Percentiles rank a stretch among this genome's conserved stretches.
These are phyloP conservation scores for Echinosophora koreensis DNA, from an alignment of 306 rosid genomes.

Conservation along the genomic window DNA sequence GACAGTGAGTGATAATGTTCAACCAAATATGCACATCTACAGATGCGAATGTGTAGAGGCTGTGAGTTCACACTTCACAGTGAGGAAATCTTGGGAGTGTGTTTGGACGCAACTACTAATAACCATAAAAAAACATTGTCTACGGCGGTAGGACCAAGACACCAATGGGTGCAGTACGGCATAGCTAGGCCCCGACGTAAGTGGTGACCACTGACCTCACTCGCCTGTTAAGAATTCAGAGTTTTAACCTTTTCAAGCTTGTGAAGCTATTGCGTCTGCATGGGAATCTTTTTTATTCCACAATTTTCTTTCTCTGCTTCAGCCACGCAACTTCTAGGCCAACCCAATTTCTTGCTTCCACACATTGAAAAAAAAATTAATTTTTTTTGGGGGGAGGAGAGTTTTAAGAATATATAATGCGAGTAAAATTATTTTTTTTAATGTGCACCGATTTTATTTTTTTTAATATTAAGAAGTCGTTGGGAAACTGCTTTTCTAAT, in stretches of 20 bases:
- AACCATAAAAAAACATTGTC: conserved; percentile 27
- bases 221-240: not conserved
- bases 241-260: conserved; percentile 26
- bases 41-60: conserved; percentile 37
- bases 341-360: conserved; percentile 23
- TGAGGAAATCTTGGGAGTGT: conserved; percentile 17
- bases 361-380: not conserved
- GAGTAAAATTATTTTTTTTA: too few relatives aligned
- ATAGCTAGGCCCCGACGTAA: conserved; percentile 27
- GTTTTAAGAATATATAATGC: too few relatives aligned
- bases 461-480: too few relatives aligned
- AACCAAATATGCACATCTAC: conserved; percentile 27
- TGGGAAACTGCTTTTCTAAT: too few relatives aligned
- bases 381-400: too few relatives aligned
- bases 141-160: conserved; percentile 33
- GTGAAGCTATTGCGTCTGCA: conserved; percentile 10
- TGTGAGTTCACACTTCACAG: not conserved
- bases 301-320: not conserved
- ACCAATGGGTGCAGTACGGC: conserved; percentile 4
- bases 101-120: conserved; percentile 23
- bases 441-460: too few relatives aligned
- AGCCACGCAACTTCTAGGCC: too few relatives aligned
- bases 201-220: conserved; percentile 21
- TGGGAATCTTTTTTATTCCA: conserved; percentile 33
- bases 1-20: conserved; percentile 53